Evolutionary conservation across 805 yeast species (phyloP), one percentile per base, ranked within the genome.

Genomic region (Tanozyma kutaoensis): DNA sequence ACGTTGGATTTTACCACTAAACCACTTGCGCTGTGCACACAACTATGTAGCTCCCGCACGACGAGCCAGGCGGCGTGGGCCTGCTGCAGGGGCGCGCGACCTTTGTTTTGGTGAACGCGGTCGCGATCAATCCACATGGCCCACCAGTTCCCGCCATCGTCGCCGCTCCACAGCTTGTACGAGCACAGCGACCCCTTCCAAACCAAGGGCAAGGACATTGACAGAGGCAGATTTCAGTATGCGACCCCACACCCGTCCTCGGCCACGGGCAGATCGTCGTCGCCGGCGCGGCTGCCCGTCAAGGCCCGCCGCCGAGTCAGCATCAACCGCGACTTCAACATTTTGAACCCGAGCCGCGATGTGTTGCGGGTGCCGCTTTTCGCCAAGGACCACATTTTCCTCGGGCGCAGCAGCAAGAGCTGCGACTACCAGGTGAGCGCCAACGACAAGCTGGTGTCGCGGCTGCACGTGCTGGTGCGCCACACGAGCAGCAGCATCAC

Each of bases 241-340:
- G 81, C 82, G 9, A 76, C 85, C 1, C 88, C 88, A 13, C 68
- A 72, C 37, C 85, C 88, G 1, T 75, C 84, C 2, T 60, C 66
- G 2, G 42, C 61, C 8, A 25, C 45, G 15, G 61, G 58, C 9
- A 42, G 65, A 24, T 55, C 62, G 4, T 59, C 66, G 2, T 58
- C 66, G 8, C 65, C 65, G 4, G 43, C 43, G 5, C 29, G 41
- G 18, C 31, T 34, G 14, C 39, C 33, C n/a, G 28, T 22, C 9
- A 40, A 36, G 7, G 17, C 17, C 17, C 17, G 17, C 17, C 7
- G 17, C 17, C 17, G 7, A 15, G 44, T 41, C 10, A 27, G 42
- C 25, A 43, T 46, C 27, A 53, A 54, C 34, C 30, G 37, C 8
- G 57, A 54, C 34, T 56, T 55, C 42, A 50, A 55, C 32, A 43